Percentiles rank a stretch among this genome's conserved stretches.
phyloP scores from a whole-genome alignment of 176 grass and related monocot genomes.

The Triticum dicoccoides region DNA sequence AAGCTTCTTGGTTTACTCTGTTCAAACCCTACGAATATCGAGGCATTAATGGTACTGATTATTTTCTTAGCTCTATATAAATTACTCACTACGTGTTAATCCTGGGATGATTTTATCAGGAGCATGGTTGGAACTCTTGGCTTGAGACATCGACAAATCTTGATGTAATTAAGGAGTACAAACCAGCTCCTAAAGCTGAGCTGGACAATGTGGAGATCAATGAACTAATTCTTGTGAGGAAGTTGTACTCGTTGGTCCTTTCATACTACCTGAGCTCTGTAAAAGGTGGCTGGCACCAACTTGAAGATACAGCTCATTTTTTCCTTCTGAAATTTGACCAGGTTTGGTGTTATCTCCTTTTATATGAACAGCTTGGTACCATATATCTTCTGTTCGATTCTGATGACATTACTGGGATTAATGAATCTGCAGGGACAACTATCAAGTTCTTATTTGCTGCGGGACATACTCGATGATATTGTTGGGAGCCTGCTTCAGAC shows the following conservation, averaged over 20 bases:
- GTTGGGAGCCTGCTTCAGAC: conserved; percentile 60
- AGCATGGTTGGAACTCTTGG: conserved; percentile 72
- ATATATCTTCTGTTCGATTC: background rate
- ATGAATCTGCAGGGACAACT: conserved; percentile 50
- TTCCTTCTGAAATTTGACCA: conserved; percentile 66
- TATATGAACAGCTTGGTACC: conserved; percentile 10
- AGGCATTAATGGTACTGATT: conserved; percentile 65
- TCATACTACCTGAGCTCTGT: conserved; percentile 77
- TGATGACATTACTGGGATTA: conserved; percentile 19
- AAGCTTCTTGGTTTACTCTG: conserved; percentile 63
- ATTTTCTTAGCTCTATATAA: conserved; percentile 39
- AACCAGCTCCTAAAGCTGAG: conserved; percentile 37
- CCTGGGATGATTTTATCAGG: conserved; percentile 45
- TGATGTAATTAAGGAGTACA: conserved; percentile 59
- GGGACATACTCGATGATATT: conserved; percentile 80
- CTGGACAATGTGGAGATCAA: conserved; percentile 37
- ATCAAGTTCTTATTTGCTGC: conserved; percentile 42
- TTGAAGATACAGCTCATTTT: conserved; percentile 88
- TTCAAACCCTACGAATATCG: conserved; percentile 75
- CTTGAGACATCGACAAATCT: conserved; percentile 64
- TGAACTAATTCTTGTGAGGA: conserved; percentile 76
- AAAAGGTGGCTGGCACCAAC: conserved; percentile 92
- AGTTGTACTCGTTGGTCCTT: conserved; percentile 75
- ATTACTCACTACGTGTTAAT: conserved; percentile 13
- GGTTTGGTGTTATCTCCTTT: conserved; percentile 36